Conservation (phyloP, 139 green algal species). For the Zygnema cylindricum region DNA sequence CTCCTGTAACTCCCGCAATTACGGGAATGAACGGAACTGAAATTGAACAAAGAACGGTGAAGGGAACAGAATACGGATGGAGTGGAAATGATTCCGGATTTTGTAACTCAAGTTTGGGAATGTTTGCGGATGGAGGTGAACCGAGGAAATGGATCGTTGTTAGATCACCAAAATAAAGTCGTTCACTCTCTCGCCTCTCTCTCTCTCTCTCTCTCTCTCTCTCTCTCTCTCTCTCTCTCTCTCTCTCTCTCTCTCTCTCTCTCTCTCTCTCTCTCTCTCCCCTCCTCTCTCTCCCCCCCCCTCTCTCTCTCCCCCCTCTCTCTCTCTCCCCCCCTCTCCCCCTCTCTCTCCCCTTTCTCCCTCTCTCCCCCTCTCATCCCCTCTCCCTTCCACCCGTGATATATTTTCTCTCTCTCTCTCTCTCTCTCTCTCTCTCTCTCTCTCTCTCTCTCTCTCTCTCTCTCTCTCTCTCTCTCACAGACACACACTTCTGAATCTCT, state of each 20-base stretch:
- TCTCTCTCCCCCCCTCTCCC: not conserved
- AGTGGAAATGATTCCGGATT: too few species aligned
- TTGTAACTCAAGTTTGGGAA: not conserved
- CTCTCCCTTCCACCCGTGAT: not conserved
- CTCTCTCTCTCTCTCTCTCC: not conserved
- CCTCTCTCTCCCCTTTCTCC: not conserved
- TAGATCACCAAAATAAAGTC: not conserved
- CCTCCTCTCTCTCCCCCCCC: not conserved
- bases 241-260: not conserved
- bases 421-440: not conserved
- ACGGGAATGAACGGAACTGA: not conserved
- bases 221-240: not conserved
- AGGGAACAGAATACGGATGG: not conserved
- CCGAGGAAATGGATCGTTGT: not conserved
- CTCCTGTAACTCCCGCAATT: not conserved
- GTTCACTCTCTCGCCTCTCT: conserved; percentile 16
- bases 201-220: not conserved
- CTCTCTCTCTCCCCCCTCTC: not conserved
- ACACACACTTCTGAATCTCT: too few species aligned
- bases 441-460: not conserved
- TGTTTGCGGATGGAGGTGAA: not conserved
- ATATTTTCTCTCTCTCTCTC: not conserved
- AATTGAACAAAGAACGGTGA: not conserved
- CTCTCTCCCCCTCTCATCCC: not conserved
- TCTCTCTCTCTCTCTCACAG: not conserved